phyloP scores from a whole-genome alignment of 441 rosid species.

The Gossypium lobatum region DNA sequence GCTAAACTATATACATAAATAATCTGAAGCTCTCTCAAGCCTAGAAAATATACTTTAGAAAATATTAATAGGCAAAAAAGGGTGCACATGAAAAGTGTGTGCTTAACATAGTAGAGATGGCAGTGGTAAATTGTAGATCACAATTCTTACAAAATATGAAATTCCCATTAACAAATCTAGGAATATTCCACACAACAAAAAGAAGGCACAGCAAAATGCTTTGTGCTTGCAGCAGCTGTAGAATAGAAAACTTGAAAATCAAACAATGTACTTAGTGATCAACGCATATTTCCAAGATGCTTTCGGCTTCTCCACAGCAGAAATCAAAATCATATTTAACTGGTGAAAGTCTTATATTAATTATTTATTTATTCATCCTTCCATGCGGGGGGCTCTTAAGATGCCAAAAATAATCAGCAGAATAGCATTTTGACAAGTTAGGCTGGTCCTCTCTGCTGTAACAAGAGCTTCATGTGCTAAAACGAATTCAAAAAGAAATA shows the following conservation, averaged over 20 bases:
- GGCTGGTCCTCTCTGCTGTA: neutral
- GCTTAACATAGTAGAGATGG: neutral
- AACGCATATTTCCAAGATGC: neutral
- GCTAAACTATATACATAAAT: neutral
- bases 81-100: neutral
- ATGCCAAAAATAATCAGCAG: conserved; percentile 1
- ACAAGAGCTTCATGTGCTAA: conserved; percentile 11
- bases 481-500: conserved; percentile 11
- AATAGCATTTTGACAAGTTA: neutral
- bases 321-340: neutral
- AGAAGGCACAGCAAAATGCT: neutral
- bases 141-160: neutral
- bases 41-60: neutral
- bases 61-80: neutral
- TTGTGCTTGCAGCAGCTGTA: neutral
- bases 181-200: neutral
- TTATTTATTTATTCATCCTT: neutral
- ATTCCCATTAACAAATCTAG: neutral
- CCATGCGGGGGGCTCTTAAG: neutral
- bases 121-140: neutral
- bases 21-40: neutral
- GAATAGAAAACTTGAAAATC: neutral
- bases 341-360: neutral
- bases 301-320: neutral
- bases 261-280: neutral